Evolutionary conservation across 495 filamentous ascomycete genomes (phyloP).

Genomic region (Trichoderma erinaceum): DNA sequence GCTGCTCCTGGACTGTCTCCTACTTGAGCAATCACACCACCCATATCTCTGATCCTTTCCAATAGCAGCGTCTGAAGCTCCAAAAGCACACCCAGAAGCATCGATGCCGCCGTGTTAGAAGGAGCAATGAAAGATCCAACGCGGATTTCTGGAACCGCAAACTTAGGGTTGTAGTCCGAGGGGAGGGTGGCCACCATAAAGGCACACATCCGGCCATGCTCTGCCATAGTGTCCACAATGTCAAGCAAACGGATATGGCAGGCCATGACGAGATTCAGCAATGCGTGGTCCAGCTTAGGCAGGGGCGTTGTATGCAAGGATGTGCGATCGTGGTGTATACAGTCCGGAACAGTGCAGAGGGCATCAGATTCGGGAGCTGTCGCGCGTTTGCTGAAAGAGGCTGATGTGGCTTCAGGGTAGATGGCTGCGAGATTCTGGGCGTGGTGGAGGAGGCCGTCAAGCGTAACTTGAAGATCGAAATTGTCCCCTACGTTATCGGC

Average conservation of each 20-base stretch:
- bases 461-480: background rate
- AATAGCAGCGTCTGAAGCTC: conserved; percentile 26
- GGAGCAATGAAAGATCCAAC: conserved; percentile 31
- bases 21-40: conserved; percentile 13
- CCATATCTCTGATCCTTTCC: conserved; percentile 19
- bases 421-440: conserved; percentile 30
- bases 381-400: conserved; percentile 17
- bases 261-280: conserved; percentile 28
- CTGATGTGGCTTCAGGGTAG: conserved; percentile 24
- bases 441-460: conserved; percentile 23
- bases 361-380: conserved; percentile 15
- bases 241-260: conserved; percentile 30
- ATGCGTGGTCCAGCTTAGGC: conserved; percentile 25
- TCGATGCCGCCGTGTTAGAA: conserved; percentile 22
- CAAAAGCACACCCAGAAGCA: conserved; percentile 17
- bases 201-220: conserved; percentile 24
- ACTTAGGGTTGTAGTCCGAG: conserved; percentile 18
- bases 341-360: conserved; percentile 20
- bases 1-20: background rate
- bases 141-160: conserved; percentile 27
- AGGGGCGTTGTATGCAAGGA: conserved; percentile 15
- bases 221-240: conserved; percentile 27
- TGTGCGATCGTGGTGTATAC: conserved; percentile 18
- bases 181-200: conserved; percentile 20
- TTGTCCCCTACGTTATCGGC: background rate